A percentile compares a stretch with the other conserved stretches of the same genome.
These are phyloP conservation scores for Globisporangium abappressorium DNA, from an alignment of 352 stramenopile genomes.

Conservation along the genomic window DNA sequence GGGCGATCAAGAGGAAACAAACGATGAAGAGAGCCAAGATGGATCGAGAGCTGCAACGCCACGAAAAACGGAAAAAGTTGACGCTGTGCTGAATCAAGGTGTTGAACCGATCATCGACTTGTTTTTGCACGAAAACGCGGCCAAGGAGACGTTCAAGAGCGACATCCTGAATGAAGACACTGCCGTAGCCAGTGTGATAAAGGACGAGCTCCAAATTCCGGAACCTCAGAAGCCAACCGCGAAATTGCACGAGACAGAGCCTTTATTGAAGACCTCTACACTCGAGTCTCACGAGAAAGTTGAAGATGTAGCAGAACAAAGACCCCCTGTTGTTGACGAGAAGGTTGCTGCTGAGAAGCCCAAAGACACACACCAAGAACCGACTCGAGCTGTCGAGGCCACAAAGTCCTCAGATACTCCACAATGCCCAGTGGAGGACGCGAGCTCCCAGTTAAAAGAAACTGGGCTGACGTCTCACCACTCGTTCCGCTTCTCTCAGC, in stretches of 20 bases:
- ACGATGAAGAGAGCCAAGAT: conserved; percentile 7
- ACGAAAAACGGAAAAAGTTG: not conserved
- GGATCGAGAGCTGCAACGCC: not conserved
- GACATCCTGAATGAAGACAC: not conserved
- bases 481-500: conserved; percentile 43
- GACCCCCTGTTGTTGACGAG: not conserved
- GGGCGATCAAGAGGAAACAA: conserved; percentile 3
- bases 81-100: not conserved
- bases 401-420: not conserved
- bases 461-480: conserved; percentile 4
- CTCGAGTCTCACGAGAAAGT: not conserved
- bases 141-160: not conserved
- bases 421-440: not conserved
- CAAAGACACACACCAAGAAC: not conserved
- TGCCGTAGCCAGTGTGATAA: not conserved
- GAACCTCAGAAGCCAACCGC: not conserved
- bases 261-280: not conserved
- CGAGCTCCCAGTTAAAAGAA: not conserved
- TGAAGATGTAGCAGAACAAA: not conserved
- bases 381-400: not conserved
- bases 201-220: not conserved
- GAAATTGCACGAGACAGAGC: not conserved
- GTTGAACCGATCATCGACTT: not conserved
- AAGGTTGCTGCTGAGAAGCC: not conserved
- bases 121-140: not conserved